A percentile compares a stretch with the other conserved stretches of the same genome.
Conservation (phyloP, 2,329 filamentous ascomycete genomes). For the Penicillium sp. region DNA sequence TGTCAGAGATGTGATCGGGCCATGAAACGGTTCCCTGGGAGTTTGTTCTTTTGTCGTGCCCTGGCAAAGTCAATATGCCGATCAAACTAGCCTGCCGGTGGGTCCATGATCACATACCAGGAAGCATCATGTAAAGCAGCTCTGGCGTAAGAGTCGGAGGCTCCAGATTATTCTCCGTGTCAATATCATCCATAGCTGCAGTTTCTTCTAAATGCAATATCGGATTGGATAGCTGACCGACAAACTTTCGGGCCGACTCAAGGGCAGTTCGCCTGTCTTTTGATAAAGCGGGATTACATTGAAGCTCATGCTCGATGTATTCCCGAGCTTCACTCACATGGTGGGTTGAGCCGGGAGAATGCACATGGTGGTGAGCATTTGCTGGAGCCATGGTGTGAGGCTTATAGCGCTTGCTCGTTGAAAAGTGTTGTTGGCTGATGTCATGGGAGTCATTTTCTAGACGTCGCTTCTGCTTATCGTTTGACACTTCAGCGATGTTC, state of each 20-base stretch:
- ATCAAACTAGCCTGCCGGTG: neutral
- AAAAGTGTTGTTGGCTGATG: neutral
- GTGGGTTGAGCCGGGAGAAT: constrained; percentile 20
- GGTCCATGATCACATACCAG: constrained; percentile 7
- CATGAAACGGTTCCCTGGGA: constrained; percentile 21
- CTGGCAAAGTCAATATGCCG: constrained; percentile 4
- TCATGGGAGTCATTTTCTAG: neutral
- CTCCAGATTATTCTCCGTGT: constrained; percentile 11
- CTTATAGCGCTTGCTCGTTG: constrained; percentile 13
- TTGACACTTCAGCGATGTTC: neutral
- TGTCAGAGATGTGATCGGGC: constrained; percentile 27
- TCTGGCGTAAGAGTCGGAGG: constrained; percentile 22
- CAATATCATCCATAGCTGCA: constrained; percentile 8
- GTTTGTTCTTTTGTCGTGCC: constrained; percentile 19
- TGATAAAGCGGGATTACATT: constrained; percentile 24
- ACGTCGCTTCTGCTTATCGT: constrained; percentile 8
- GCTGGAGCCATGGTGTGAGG: constrained; percentile 10
- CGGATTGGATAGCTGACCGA: constrained; percentile 24
- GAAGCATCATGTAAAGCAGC: constrained; percentile 26
- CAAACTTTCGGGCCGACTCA: constrained; percentile 21
- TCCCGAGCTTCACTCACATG: constrained; percentile 25
- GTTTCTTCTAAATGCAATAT: constrained; percentile 16
- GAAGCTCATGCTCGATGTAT: constrained; percentile 27
- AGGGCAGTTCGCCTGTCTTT: constrained; percentile 22
- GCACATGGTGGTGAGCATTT: constrained; percentile 10